Evolutionary conservation across 2,329 filamentous ascomycete species (phyloP), one percentile per base, ranked within the genome.

Genomic region (Parafenestella ontariensis): DNA sequence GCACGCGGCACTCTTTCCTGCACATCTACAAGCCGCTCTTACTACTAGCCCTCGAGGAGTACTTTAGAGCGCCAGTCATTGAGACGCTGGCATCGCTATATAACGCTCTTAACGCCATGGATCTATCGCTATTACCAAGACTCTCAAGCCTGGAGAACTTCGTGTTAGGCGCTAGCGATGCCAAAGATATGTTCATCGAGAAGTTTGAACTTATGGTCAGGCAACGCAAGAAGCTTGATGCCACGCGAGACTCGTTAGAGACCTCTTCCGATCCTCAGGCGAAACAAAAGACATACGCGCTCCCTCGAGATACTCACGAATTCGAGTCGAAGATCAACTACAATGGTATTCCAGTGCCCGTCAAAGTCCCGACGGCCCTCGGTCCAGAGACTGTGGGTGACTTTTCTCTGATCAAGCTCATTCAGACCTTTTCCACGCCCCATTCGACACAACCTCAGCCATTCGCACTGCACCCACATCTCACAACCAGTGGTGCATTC

Each of bases 1-100:
- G 95, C 81, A 99, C 95, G 7, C 84, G 95, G 39, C 95, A 99
- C 80, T 93, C 95, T 3, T 99, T 99, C 77, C 80, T 99, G 64
- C 95, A 99, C 77, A 99, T 99, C 61, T 99, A 99, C 81, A 99
- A 99, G 90, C 95, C 95, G 24, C 83, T 99, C 34, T 82, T 99
- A 46, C 81, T 99, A 33, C 79, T 99, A 39, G 95, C 95, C 0
- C 82, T 99, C 47, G 94, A 99, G 70, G 94, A 98, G 72, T 99
- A 99, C 76, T 99, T 98, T 78, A 95, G 96, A 71, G 88, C 89
- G 0, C 95, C 95, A 0, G 88, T 90, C 29, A 87, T 91, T 3
- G 92, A 96, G 74, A 99, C 95, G 0, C 82, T 99, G 45, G 88
- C 91, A 41, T 87, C 91, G 72, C 83, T 99, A 4, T 99, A 96